Evolutionary conservation across 768 basidiomycete genomes (phyloP), one percentile per base, ranked within the genome.

Genomic region (Collybiopsis luxurians): DNA sequence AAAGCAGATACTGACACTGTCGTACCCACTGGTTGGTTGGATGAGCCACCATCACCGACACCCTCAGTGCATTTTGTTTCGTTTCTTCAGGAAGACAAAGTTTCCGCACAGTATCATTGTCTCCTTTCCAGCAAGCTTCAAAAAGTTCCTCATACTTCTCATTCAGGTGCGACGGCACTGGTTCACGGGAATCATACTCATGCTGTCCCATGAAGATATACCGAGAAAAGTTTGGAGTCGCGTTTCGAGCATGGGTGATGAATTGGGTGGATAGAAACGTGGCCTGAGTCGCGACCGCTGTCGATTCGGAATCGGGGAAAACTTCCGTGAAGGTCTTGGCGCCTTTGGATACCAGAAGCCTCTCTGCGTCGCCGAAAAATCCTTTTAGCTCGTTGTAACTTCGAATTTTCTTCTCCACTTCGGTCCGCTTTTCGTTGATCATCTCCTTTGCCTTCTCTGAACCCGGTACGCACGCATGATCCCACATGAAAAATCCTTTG

Each of bases 91-190:
- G 83, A 17, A 85, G 67, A 64, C 85, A 87, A 5, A 86, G 67
- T 23, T 74, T 66, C 60, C 80, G 71, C 24, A 87, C 72, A 55
- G 71, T 76, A 21, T 69, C 77, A 52, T 80, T 78, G 63, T 84
- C 75, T 1, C 85, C 84, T 2, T 64, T 61, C 64, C 73, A 80
- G 61, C 79, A 82, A 2, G 84, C 85, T 60, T 83, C 81, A 59
- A 72, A 85, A 0, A 86, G 72, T 57, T 82, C 78, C 46, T 84
- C 77, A 61, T 85, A 86, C 2, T 64, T 57, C 17, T 66, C 56
- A 19, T 66, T 66, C 43, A 75, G 60, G 59, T 73, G 70, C n/a
- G 65, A 51, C 0, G 73, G 69, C 5, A 79, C 70, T 4, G 53
- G 12, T 24, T 56, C 53, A 11, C 10, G 27, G 12, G n/a, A 23